These are phyloP conservation scores for Candida labiduridarum DNA, from an alignment of 1,139 yeast genomes.

Conservation along the genomic window DNA sequence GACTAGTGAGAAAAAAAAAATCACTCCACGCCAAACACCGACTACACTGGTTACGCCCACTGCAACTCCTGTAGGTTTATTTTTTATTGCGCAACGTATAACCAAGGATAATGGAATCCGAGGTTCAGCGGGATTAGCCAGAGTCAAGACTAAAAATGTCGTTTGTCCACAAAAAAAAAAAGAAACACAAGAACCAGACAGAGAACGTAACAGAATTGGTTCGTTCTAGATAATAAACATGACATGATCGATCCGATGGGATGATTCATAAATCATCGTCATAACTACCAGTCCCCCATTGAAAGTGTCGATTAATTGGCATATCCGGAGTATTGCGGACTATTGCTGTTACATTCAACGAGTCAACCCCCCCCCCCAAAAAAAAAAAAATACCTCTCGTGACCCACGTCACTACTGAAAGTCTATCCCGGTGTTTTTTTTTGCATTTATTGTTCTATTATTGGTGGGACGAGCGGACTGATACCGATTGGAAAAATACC, in stretches of 20 bases:
- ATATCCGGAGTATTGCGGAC: too few species aligned
- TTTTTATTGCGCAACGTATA: background rate
- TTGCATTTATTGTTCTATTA: background rate
- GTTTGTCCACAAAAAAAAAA: too few species aligned
- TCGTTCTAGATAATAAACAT: too few species aligned
- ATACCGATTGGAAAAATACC: background rate
- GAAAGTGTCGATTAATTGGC: too few species aligned
- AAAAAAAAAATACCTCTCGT: background rate
- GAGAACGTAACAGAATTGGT: background rate
- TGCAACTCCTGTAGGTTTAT: background rate
- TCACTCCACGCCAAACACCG: slow-evolving; percentile 1
- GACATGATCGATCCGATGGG: background rate
- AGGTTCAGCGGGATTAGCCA: slow-evolving; percentile 1
- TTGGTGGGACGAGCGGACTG: slow-evolving; percentile 2
- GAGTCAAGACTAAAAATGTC: background rate
- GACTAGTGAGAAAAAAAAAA: background rate
- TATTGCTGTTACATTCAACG: background rate
- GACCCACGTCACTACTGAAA: background rate
- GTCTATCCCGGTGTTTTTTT: background rate
- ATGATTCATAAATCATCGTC: background rate
- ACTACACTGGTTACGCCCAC: background rate
- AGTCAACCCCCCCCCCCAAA: background rate
- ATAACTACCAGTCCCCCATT: too few species aligned
- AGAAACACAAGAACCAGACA: background rate
- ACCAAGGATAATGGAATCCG: background rate